Conservation (phyloP, 768 basidiomycete genomes). For the Leccinum boreale region DNA sequence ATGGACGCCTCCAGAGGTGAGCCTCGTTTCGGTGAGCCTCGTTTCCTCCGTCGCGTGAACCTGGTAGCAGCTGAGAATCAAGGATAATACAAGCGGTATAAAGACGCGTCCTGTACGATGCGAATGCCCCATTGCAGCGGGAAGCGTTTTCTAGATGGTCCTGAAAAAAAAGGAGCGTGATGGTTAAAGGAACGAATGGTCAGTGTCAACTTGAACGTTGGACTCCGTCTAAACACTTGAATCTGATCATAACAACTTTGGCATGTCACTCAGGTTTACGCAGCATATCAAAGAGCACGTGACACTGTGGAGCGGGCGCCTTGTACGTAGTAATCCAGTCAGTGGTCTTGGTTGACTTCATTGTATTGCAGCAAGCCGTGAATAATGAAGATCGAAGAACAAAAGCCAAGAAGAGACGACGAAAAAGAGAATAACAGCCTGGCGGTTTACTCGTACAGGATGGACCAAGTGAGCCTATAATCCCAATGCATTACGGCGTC, state of each 20-base stretch:
- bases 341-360: background rate
- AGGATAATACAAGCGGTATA: background rate
- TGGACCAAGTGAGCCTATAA: conserved; percentile 1
- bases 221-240: background rate
- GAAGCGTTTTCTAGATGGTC: background rate
- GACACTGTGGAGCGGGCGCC: background rate
- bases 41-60: conserved; percentile 1
- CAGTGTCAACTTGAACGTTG: background rate
- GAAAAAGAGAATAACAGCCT: conserved; percentile 1
- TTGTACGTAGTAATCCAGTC: background rate
- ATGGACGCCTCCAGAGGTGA: conserved; percentile 20
- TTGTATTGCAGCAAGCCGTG: background rate
- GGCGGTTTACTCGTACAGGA: conserved; percentile 16
- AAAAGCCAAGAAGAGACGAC: background rate
- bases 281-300: conserved; percentile 5
- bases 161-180: background rate
- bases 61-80: background rate
- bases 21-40: conserved; percentile 4
- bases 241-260: background rate
- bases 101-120: conserved; percentile 5
- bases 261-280: background rate
- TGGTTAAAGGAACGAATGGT: background rate
- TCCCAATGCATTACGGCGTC: conserved; percentile 21
- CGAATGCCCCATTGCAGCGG: conserved; percentile 10
- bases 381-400: background rate